Conservation (phyloP, 495 filamentous ascomycete species). For the Penicillium macrosclerotiorum region DNA sequence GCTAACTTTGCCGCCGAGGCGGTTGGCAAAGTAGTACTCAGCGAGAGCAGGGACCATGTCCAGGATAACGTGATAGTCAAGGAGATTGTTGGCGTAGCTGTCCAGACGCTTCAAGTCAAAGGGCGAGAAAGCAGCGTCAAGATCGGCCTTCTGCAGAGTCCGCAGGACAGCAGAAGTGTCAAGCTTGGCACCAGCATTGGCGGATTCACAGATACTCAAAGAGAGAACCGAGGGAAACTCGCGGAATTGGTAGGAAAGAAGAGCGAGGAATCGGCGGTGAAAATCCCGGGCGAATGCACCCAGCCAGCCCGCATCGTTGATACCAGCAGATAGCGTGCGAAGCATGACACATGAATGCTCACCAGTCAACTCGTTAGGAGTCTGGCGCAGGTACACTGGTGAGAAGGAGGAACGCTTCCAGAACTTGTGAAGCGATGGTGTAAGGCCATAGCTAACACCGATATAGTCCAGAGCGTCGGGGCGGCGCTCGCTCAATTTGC, state of each 20-base stretch:
- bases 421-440: constrained; percentile 86
- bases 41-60: constrained; percentile 86
- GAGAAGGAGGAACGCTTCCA: constrained; percentile 87
- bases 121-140: constrained; percentile 77
- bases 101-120: constrained; percentile 94
- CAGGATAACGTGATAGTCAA: constrained; percentile 96
- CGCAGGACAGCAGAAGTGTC: constrained; percentile 46
- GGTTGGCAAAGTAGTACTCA: constrained; percentile 76
- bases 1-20: constrained; percentile 61
- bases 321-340: constrained; percentile 59
- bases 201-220: constrained; percentile 84
- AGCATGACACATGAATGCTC: constrained; percentile 99
- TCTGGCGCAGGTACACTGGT: constrained; percentile 94
- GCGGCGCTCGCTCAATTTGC: constrained; percentile 79
- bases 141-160: constrained; percentile 63
- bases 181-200: constrained; percentile 66
- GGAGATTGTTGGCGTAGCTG: constrained; percentile 91
- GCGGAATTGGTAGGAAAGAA: constrained; percentile 91
- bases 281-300: constrained; percentile 90
- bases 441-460: constrained; percentile 93
- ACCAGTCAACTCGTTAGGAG: constrained; percentile 91
- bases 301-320: constrained; percentile 74
- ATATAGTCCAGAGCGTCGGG: constrained; percentile 85
- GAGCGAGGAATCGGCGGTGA: constrained; percentile 81
- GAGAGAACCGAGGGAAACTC: constrained; percentile 78